Conservation (phyloP, 2,329 filamentous ascomycete species). For the Knufia petricola region DNA sequence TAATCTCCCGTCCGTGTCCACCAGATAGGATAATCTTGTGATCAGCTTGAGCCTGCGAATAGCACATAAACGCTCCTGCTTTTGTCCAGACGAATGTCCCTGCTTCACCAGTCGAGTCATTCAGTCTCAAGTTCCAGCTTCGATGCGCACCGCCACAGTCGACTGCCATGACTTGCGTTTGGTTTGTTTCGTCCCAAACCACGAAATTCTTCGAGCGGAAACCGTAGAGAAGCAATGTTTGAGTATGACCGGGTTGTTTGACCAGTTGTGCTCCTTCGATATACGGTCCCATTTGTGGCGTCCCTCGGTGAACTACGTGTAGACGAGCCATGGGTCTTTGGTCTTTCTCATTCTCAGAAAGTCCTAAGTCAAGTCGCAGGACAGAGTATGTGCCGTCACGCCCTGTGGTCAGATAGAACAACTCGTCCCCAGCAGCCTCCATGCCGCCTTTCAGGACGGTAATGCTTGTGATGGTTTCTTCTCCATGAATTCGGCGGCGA, state of each 20-base stretch:
- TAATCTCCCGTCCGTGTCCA: constrained; percentile 80
- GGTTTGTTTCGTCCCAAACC: constrained; percentile 65
- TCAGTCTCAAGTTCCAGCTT: constrained; percentile 51
- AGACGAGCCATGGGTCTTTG: constrained; percentile 22
- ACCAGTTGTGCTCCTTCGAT: constrained; percentile 63
- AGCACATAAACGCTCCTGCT: constrained; percentile 46
- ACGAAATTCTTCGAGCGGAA: constrained; percentile 74
- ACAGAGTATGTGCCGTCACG: constrained; percentile 69
- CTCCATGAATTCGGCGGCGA: constrained; percentile 34
- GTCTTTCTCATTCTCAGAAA: constrained; percentile 19
- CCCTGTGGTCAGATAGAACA: constrained; percentile 55
- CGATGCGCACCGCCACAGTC: constrained; percentile 81
- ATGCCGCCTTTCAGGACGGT: constrained; percentile 32
- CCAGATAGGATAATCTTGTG: constrained; percentile 53
- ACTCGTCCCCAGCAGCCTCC: constrained; percentile 17
- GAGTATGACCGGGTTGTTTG: constrained; percentile 24
- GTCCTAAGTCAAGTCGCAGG: constrained; percentile 33
- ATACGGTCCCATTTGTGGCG: constrained; percentile 62
- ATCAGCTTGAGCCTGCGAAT: constrained; percentile 31
- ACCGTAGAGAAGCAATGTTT: constrained; percentile 64
- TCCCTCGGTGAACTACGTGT: constrained; percentile 55
- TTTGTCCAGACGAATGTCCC: constrained; percentile 66
- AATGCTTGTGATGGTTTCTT: constrained; percentile 62
- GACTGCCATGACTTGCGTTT: constrained; percentile 60
- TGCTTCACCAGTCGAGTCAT: constrained; percentile 22